Evolutionary conservation across 1,284 basidiomycete genomes (phyloP).

Genomic region (Thelephora terrestris): DNA sequence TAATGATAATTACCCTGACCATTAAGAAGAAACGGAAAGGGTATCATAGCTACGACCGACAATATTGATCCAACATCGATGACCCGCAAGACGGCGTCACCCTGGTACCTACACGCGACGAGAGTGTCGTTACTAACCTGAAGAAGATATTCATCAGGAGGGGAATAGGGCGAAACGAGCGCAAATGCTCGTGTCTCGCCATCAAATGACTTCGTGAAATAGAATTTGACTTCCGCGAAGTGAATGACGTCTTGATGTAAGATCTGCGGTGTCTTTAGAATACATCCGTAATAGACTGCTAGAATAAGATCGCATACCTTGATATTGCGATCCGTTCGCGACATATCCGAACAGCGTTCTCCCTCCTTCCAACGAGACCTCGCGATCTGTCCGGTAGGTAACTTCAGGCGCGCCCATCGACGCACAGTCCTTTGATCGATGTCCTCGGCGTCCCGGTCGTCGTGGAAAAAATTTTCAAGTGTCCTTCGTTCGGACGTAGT

Average conservation of each 20-base stretch:
- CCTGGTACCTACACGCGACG: slow-evolving; percentile 1
- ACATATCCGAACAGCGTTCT: background rate
- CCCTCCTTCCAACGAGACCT: slow-evolving; percentile 13
- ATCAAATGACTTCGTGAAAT: slow-evolving; percentile 9
- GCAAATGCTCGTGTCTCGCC: background rate
- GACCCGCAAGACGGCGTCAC: background rate
- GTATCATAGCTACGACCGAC: slow-evolving; percentile 9
- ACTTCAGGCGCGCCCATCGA: slow-evolving; percentile 18
- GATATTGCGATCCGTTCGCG: slow-evolving; percentile 9
- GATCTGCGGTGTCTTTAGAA: background rate
- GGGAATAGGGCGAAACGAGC: slow-evolving; percentile 6
- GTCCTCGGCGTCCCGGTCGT: slow-evolving; percentile 2
- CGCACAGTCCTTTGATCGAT: slow-evolving; percentile 10
- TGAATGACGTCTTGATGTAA: slow-evolving; percentile 2
- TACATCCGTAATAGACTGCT: background rate
- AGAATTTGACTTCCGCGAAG: slow-evolving; percentile 19
- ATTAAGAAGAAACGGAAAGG: background rate
- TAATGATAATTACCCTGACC: background rate
- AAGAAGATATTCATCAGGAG: background rate
- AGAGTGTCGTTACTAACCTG: background rate
- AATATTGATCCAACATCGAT: slow-evolving; percentile 4
- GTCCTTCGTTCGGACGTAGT: background rate
- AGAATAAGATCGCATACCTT: slow-evolving; percentile 10
- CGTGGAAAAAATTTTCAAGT: background rate
- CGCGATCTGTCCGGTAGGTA: slow-evolving; percentile 16